Percentiles rank a stretch among this genome's conserved stretches.
These are phyloP conservation scores for Phlebiopsis flavidoalba DNA, from an alignment of 768 basidiomycete species.

Conservation along the genomic window DNA sequence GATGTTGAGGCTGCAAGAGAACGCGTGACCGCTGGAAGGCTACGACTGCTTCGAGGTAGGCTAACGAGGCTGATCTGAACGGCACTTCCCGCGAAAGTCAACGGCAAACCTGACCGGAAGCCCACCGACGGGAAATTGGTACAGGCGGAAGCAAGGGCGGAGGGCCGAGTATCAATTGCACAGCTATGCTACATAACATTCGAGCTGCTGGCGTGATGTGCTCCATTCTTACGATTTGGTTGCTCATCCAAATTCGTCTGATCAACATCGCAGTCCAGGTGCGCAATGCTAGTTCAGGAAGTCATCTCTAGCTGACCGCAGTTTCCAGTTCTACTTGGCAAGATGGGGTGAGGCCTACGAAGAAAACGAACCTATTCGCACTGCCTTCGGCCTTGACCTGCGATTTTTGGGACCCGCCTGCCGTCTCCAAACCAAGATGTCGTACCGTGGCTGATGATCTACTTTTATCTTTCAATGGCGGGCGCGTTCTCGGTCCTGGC, in stretches of 20 bases:
- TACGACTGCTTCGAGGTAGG: conserved; percentile 14
- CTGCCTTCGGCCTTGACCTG: neutral
- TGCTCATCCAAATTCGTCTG: conserved; percentile 50
- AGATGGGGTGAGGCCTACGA: conserved; percentile 66
- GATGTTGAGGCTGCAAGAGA: conserved; percentile 14
- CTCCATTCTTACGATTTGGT: conserved; percentile 47
- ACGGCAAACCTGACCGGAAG: conserved; percentile 2
- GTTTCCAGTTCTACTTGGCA: conserved; percentile 54
- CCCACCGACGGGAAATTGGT: conserved; percentile 45
- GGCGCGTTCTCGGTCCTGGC: conserved; percentile 50
- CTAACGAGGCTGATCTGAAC: conserved; percentile 32
- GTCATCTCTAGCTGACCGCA: neutral
- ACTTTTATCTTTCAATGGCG: conserved; percentile 55
- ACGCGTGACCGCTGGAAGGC: conserved; percentile 10
- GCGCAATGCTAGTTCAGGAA: conserved; percentile 2
- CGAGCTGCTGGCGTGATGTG: conserved; percentile 51
- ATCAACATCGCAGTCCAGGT: conserved; percentile 60
- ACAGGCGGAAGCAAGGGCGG: conserved; percentile 59
- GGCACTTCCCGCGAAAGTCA: neutral
- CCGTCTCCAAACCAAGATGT: conserved; percentile 59
- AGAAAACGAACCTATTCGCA: conserved; percentile 22
- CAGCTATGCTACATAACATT: conserved; percentile 62
- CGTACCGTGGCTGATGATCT: conserved; percentile 61
- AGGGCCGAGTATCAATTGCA: conserved; percentile 54
- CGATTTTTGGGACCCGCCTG: conserved; percentile 39